Conservation (phyloP, 352 stramenopile genomes). For the Globisporangium okanoganense region DNA sequence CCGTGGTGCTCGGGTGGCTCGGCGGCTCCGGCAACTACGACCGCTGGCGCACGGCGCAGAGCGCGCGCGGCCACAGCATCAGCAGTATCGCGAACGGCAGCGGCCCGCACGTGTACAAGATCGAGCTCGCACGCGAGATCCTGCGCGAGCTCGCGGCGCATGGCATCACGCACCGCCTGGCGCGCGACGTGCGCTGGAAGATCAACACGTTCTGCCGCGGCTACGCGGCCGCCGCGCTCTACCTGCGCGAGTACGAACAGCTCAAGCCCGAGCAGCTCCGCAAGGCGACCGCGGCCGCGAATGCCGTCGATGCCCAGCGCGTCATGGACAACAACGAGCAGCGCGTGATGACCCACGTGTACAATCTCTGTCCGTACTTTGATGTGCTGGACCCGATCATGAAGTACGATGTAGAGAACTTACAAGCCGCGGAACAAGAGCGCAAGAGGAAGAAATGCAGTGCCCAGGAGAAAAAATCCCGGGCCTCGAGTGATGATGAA, state of each 20-base stretch:
- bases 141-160: constrained; percentile 6
- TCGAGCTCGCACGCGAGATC: constrained; percentile 16
- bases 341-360: constrained; percentile 12
- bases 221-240: constrained; percentile 10
- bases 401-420: constrained; percentile 4
- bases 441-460: background rate
- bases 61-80: background rate
- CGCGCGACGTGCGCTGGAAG: constrained; percentile 18
- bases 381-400: constrained; percentile 13
- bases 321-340: constrained; percentile 9
- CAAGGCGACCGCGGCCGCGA: background rate
- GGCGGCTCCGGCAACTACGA: constrained; percentile 30
- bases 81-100: background rate
- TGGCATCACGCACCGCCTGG: constrained; percentile 16
- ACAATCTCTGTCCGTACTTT: constrained; percentile 13
- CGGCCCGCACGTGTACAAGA: constrained; percentile 12
- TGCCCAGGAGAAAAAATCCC: background rate
- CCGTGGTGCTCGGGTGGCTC: constrained; percentile 49
- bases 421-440: background rate
- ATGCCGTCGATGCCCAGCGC: background rate
- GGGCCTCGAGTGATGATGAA: background rate
- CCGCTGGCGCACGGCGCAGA: constrained; percentile 27
- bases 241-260: constrained; percentile 10
- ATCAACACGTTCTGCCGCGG: constrained; percentile 14
- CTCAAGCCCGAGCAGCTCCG: constrained; percentile 6